Evolutionary conservation across 2,329 filamentous ascomycete genomes (phyloP), one percentile per base, ranked within the genome.

Genomic region (Paraphaeosphaeria sporulosa): DNA sequence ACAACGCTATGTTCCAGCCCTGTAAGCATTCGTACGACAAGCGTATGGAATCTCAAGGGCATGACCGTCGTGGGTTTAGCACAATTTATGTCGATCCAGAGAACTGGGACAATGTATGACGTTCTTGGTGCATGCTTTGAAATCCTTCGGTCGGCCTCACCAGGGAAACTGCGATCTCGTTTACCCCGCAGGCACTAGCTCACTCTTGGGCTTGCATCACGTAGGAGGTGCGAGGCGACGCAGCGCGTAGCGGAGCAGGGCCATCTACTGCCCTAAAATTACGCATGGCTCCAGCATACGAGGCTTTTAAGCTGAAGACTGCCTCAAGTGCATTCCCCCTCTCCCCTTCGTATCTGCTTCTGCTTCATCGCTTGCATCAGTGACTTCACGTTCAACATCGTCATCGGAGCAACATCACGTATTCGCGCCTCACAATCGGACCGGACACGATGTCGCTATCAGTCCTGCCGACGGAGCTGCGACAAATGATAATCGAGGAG

Each of bases 401-500:
- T 32, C 17, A 32, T 38, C 13, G 51, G 38, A 34, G 25, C 9
- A 54, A 43, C 13, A 19, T 54, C 36, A 40, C 36, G 34, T 27
- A 52, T 42, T 17, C 19, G 21, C 32, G 32, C n/a, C 38, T 17
- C 27, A 21, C 19, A 21, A 12, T 7, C 13, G 12, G 17, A 42
- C 34, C 51, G 40, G 25, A 32, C 40, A 48, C 25, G 13, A 55
- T 55, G 53, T 13, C 53, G 6, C 47, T 55, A 17, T 36, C 53
- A n/a, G 25, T 8, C n/a, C 30, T 55, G 10, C 53, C 53, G 17
- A 25, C 43, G 4, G 53, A 55, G 42, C 42, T 55, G 53, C 53
- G 53, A 25, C 53, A 55, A 38, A 36, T 55, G 17, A 21, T 55
- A 36, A 55, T 55, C 53, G 42, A 43, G 19, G 44, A 55, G 19